Base-by-base conservation (phyloP, 2,329 filamentous ascomycete genomes). In the Aspergillus terreus region DNA sequence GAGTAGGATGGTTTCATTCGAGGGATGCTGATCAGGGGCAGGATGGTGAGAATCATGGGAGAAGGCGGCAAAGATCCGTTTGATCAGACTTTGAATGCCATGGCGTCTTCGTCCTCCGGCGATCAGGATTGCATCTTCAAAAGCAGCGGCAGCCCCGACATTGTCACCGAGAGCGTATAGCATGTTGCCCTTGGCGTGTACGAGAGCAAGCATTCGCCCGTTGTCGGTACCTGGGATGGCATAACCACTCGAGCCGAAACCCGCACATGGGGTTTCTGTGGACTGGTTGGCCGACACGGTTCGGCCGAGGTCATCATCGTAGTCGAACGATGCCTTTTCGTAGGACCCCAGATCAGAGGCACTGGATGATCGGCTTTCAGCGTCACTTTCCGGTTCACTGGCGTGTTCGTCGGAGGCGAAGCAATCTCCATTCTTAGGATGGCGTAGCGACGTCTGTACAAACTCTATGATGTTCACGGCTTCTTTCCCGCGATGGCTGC, bases 121-220 rank as follows among this genome's bases (percentile, higher is more conserved):
- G 56, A 99, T 92, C 48, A 96, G 73, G 3, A 99, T 90, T 0
- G 92, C 92, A 69, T 96, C 91, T 68, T 99, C 94, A 61, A 99
- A 99, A 4, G 94, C 90, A 61, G 85, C 83, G 1, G 92, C 91
- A 40, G 94, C 94, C 38, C 80, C 83, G 36, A 80, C 78, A 57
- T 94, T 88, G 58, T 96, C 87, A 43, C 92, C 92, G 27, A 95
- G 75, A 23, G 89, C 85, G 71, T 99, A 99, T 1, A 97, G 79
- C 87, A 97, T 95, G 57, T 97, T 97, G n/a, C 92, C 94, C 71
- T 97, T 99, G 17, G 92, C 92, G 71, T 99, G 94, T 38, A 97
- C 85, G 14, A 99, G 79, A n/a, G 91, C 88, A 42, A 99, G 80
- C 63, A 99, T 90, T 53, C 94, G 84, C 7, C 92, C 94, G 66